Evolutionary conservation across 768 basidiomycete genomes (phyloP), one percentile per base, ranked within the genome.

Genomic region (Suillus plorans): DNA sequence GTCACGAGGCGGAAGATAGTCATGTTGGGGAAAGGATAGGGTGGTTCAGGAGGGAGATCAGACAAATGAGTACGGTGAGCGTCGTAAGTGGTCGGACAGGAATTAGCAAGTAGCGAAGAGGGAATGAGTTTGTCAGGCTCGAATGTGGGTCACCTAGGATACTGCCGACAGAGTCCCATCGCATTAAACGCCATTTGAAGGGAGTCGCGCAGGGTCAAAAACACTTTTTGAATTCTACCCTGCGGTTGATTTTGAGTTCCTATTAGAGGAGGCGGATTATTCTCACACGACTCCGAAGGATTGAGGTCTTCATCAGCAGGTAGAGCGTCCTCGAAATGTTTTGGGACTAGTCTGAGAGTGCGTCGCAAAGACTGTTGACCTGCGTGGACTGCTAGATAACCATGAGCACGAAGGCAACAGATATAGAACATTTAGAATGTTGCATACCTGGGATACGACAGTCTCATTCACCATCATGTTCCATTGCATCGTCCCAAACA

Each of bases 11-110:
- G 47, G 47, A 50, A 66, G 7, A 63, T 59, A 8, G 49, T 63
- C 65, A 66, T 66, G 10, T 66, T 66, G 6, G 36, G n/a, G 56
- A 56, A 66, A 0, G 57, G 62, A 47, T 42, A 63, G 1, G 65
- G 65, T 1, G 52, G 59, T 14, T 16, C 18, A 18, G 36, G n/a
- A 45, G 10, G n/a, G 13, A 8, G 10, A 7, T 61, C 22, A 20
- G 31, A 2, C 28, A 5, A 47, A 16, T 18, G 37, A 20, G 42
- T 28, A 25, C 7, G 2, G 8, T 8, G 25, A 3, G 7, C 3
- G 6, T 49, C 14, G 4, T 4, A 2, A 47, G 12, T 4, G 0
- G 3, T 8, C 1, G 25, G 50, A 50, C 25, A 50, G 14, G 50
- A 50, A 3, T 16, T 28, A 4, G 50, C 14, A 2, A 50, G 25